phyloP scores from a whole-genome alignment of 768 basidiomycete genomes.

The Lactarius akahatsu region DNA sequence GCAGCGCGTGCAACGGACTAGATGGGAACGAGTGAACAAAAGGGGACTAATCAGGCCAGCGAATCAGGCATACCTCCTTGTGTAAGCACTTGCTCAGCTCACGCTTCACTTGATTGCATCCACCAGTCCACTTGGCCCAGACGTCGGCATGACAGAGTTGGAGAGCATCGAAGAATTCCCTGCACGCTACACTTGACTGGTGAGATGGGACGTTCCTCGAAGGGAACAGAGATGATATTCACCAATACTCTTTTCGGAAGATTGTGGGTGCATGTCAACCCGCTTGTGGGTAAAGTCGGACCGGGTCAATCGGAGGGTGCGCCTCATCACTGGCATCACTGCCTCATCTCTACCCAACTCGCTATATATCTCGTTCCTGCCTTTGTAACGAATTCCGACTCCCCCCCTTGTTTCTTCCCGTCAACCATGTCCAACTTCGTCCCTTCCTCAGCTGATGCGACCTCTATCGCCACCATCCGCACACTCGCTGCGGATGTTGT shows the following conservation, averaged over 20 bases:
- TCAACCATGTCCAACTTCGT: conserved; percentile 43
- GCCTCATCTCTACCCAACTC: conserved; percentile 17
- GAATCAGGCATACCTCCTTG: conserved; percentile 53
- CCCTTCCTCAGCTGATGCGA: conserved; percentile 47
- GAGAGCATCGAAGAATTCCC: conserved; percentile 75
- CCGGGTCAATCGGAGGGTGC: neutral
- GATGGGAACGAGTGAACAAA: conserved; percentile 11
- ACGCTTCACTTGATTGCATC: conserved; percentile 67
- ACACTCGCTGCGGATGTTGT: conserved; percentile 76
- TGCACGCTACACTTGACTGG: conserved; percentile 51
- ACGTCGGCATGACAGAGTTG: conserved; percentile 62
- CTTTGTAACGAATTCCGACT: conserved; percentile 6
- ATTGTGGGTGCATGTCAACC: conserved; percentile 62
- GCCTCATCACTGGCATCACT: neutral
- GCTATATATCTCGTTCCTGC: conserved; percentile 19
- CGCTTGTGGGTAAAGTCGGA: conserved; percentile 7
- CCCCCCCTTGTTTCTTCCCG: neutral
- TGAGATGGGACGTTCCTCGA: neutral
- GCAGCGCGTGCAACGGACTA: conserved; percentile 61
- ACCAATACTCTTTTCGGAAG: conserved; percentile 54
- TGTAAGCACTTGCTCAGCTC: conserved; percentile 69
- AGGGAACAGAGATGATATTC: conserved; percentile 29
- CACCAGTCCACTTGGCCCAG: conserved; percentile 67
- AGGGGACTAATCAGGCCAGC: conserved; percentile 2
- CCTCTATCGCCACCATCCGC: conserved; percentile 70